Base-by-base conservation (phyloP, 345 rosid genomes). In the Lepidium sativum region DNA sequence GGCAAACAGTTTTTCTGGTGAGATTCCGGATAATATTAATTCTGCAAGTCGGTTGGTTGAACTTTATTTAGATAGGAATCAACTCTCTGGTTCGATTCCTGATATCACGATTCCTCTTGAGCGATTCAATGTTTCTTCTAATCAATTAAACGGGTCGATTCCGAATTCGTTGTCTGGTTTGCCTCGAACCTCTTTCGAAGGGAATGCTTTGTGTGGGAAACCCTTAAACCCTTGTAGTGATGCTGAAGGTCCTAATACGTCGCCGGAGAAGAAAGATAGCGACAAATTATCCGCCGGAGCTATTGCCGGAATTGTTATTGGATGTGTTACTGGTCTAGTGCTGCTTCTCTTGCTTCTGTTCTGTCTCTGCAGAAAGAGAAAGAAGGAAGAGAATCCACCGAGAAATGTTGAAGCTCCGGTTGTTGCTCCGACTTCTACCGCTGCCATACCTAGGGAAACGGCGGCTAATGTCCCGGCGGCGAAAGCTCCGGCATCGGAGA, bases 301-400 rank as follows among this genome's bases (percentile, higher is more conserved):
- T 20, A 81, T 92, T 60, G 90, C 79, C 6, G 97, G 88, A 12
- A 89, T 92, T 13, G 94, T 80, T 2, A 62, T 84, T 48, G 94
- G 83, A 23, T 80, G 84, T 39, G 71, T 84, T 31, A 9, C 81
- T 6, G 87, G 78, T 4, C 54, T 86, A 4, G 16, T 86, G 32
- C 17, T 89, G 27, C 57, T 90, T 65, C 63, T 81, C 13, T 0
- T 79, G 69, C 2, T 89, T 18, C 39, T 86, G 39, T 57, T 80
- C 52, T 69, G 82, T 59, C 75, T 80, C 9, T 80, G 87, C 34
- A 75, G 76, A 54, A 73, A 63, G 57, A 76, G 83, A 48, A 78
- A 77, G 74, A 67, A 49, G 25, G 68, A 73, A 8, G 68, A 66
- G 51, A 53, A 43, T 38, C 69, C 71, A 16, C 33, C 78, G 6